These are phyloP conservation scores for Cadophora malorum DNA, from an alignment of 2,329 filamentous ascomycete genomes.

Conservation along the genomic window DNA sequence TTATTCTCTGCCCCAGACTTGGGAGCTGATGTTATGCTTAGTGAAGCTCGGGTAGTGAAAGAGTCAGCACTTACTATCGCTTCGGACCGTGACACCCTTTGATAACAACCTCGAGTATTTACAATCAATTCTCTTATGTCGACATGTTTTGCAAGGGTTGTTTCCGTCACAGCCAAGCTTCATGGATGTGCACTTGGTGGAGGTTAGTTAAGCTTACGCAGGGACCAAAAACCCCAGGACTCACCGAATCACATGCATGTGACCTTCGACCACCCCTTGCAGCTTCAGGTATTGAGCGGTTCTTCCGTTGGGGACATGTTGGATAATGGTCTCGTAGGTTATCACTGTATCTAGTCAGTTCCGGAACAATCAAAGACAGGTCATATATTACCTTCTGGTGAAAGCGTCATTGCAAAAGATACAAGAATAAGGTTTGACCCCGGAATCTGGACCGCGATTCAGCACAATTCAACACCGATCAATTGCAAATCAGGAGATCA, in stretches of 20 bases:
- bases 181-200: conserved; percentile 51
- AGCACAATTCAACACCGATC: conserved; percentile 12
- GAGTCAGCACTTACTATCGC: conserved; percentile 25
- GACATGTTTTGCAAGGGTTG: conserved; percentile 52
- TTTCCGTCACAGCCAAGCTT: conserved; percentile 54
- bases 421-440: conserved; percentile 54
- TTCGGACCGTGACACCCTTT: conserved; percentile 27
- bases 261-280: conserved; percentile 52
- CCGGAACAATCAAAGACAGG: conserved; percentile 7
- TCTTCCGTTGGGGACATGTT: conserved; percentile 50
- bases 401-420: conserved; percentile 53
- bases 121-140: conserved; percentile 51
- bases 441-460: conserved; percentile 48
- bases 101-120: conserved; percentile 34
- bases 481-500: conserved; percentile 12
- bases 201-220: conserved; percentile 16
- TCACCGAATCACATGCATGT: conserved; percentile 54
- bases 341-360: conserved; percentile 45
- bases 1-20: conserved; percentile 38
- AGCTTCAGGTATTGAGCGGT: conserved; percentile 51
- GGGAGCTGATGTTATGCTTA: conserved; percentile 6
- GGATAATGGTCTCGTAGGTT: conserved; percentile 54
- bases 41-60: neutral
- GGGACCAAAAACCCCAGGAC: conserved; percentile 28
- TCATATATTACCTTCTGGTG: conserved; percentile 49